Evolutionary conservation across 805 yeast genomes (phyloP), one percentile per base, ranked within the genome.

Genomic region (Saccharomycopsis synnaedendra): DNA sequence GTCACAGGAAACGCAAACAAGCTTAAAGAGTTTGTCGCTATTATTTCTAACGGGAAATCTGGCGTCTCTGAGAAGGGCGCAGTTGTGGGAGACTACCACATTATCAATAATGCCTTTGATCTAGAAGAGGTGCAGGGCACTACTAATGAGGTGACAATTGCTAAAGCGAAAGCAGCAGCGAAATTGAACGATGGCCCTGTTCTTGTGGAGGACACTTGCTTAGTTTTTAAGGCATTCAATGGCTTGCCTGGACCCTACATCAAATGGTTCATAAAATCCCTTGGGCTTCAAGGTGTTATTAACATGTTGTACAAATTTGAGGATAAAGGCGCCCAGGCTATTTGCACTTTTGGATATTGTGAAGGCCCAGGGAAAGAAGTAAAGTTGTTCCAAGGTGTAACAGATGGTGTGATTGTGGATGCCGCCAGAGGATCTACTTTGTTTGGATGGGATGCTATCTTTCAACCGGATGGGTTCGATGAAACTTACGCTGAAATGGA

Each of bases 381-480:
- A n/a, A 63, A 73, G 54, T 67, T 87, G 42, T 89, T 93, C 65
- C 90, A 85, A 62, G 99, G 98, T 5, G 64, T 76, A 42, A 84
- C 95, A 1, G 70, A 74, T 8, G 99, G 99, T 28, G 64, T 56
- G 5, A 89, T 93, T 58, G 97, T 89, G 4, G 68, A 69, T 10
- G 71, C 80, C 35, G 66, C 71, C 10, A 68, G 94, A 50, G 97
- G 97, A 1, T 85, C 85, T 5, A 74, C 78, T 9, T 72, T 75
- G 51, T 93, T 93, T 62, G 99, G 99, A 1, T 93, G 96, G 95
- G 97, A 93, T 65, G 80, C 96, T 5, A 68, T 85, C 44, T 93
- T 93, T 63, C 73, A 82, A 65, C 98, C 98, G 2, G 67, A 69
- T 31, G 96, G 95, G 3, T 79, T 64, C 57, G 66, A 72, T 27